A percentile compares a stretch with the other conserved stretches of the same genome.
Conservation (phyloP, 192 early-diverging fungal genomes). For the Mortierella alpina region DNA sequence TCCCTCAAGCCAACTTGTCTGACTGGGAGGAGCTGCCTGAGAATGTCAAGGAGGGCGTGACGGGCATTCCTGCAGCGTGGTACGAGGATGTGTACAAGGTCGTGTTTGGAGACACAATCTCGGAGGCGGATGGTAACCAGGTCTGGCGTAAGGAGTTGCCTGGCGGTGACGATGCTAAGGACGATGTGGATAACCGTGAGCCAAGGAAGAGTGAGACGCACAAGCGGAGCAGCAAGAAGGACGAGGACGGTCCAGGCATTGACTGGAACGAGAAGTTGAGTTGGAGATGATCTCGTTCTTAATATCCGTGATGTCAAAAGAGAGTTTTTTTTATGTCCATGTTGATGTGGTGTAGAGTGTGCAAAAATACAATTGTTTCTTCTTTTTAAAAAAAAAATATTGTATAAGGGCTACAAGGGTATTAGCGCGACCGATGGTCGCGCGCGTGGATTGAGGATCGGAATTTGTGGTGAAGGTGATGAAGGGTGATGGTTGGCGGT, state of each 20-base stretch:
- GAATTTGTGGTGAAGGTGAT: too few species aligned
- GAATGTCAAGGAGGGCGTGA: slow-evolving; percentile 91
- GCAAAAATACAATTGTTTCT: not conserved
- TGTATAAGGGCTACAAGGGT: too few species aligned
- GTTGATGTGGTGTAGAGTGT: too few species aligned
- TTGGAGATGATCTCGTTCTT: slow-evolving; percentile 2
- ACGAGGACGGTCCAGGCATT: not conserved
- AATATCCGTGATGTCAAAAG: not conserved
- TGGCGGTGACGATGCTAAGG: slow-evolving; percentile 22
- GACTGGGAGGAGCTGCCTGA: slow-evolving; percentile 98
- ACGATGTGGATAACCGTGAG: slow-evolving; percentile 38
- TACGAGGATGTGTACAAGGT: slow-evolving; percentile 80
- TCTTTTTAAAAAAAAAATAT: not conserved
- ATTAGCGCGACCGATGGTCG: too few species aligned
- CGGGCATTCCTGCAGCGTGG: slow-evolving; percentile 83
- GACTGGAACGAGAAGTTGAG: slow-evolving; percentile 24
- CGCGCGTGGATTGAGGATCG: too few species aligned
- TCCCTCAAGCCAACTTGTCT: slow-evolving; percentile 87
- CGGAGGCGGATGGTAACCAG: slow-evolving; percentile 32
- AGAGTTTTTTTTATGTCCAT: not conserved
- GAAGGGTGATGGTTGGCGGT: too few species aligned
- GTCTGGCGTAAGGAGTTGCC: slow-evolving; percentile 47
- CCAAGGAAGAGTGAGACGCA: slow-evolving; percentile 31
- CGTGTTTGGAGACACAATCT: slow-evolving; percentile 56
- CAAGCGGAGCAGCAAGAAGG: slow-evolving; percentile 13